A percentile compares a stretch with the other conserved stretches of the same genome.
Evolutionary conservation across 441 rosid genomes (phyloP).

Genomic region (Kokia cookei): DNA sequence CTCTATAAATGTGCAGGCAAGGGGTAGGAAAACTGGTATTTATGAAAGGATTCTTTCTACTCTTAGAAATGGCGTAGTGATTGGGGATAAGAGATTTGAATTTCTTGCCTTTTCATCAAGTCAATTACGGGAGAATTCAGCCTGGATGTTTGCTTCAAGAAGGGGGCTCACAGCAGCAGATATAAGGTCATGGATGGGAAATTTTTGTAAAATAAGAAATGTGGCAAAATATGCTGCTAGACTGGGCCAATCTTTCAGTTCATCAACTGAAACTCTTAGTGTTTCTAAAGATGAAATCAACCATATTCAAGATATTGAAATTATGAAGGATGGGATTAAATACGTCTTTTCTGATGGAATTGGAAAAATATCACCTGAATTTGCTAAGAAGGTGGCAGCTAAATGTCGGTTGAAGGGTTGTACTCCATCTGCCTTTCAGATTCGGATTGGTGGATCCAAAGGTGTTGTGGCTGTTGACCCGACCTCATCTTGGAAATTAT

Average conservation of each 20-base stretch:
- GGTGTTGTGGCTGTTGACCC: slow-evolving; percentile 60
- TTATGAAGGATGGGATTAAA: neutral
- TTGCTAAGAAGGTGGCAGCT: slow-evolving; percentile 27
- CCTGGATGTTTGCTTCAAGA: slow-evolving; percentile 71
- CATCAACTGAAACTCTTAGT: slow-evolving; percentile 50
- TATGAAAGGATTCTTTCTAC: slow-evolving; percentile 39
- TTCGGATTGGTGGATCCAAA: slow-evolving; percentile 50
- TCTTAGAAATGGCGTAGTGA: slow-evolving; percentile 44
- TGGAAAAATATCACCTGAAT: slow-evolving; percentile 41
- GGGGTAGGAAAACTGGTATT: slow-evolving; percentile 27
- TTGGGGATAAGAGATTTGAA: slow-evolving; percentile 45
- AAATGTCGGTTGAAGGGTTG: slow-evolving; percentile 26
- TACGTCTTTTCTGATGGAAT: slow-evolving; percentile 55
- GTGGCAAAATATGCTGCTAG: slow-evolving; percentile 63
- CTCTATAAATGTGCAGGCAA: slow-evolving; percentile 27
- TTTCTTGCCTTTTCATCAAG: slow-evolving; percentile 67
- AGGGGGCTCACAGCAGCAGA: slow-evolving; percentile 32
- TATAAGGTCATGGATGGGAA: slow-evolving; percentile 43
- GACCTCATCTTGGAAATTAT: slow-evolving; percentile 26
- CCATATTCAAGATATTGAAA: slow-evolving; percentile 31
- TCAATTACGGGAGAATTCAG: slow-evolving; percentile 56
- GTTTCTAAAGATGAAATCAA: slow-evolving; percentile 22
- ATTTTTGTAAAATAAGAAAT: slow-evolving; percentile 41
- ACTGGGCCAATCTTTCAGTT: slow-evolving; percentile 54
- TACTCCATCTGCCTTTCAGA: slow-evolving; percentile 47